These are phyloP conservation scores for Eimeria falciformis DNA, from an alignment of 169 alveolate species.

Conservation along the genomic window DNA sequence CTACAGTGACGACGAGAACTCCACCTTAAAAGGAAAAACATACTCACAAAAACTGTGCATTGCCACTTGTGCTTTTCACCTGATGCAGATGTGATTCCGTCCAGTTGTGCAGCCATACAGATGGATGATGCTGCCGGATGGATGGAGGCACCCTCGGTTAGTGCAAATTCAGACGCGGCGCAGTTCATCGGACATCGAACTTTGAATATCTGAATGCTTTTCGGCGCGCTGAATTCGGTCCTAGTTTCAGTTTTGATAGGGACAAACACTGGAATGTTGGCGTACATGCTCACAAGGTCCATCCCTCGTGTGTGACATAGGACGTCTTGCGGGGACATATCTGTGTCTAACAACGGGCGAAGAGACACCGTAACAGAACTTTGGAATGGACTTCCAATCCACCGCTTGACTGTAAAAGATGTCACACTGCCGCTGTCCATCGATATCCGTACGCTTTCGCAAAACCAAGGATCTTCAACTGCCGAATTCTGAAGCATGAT, in stretches of 20 bases:
- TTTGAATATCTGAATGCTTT: conserved; percentile 35
- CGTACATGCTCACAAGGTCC: conserved; percentile 75
- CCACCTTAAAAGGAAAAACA: conserved; percentile 61
- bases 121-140: conserved; percentile 91
- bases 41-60: not conserved
- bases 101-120: conserved; percentile 91
- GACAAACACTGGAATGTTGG: no score
- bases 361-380: conserved; percentile 73
- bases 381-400: conserved; percentile 83
- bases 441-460: conserved; percentile 80
- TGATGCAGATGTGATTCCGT: conserved; percentile 88
- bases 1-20: conserved; percentile 80
- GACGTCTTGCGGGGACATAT: conserved; percentile 80
- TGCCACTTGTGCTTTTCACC: conserved; percentile 79
- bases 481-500: conserved; percentile 79
- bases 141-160: conserved; percentile 80
- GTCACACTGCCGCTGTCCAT: conserved; percentile 79
- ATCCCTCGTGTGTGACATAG: conserved; percentile 81
- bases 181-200: conserved; percentile 85
- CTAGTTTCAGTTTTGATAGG: not conserved
- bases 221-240: conserved; percentile 35
- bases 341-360: conserved; percentile 70
- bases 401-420: conserved; percentile 79
- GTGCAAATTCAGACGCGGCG: conserved; percentile 79
- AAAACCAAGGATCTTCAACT: conserved; percentile 83